Conservation (phyloP, 305 asterid genomes). For the Fraxinus xanthoxyloides region DNA sequence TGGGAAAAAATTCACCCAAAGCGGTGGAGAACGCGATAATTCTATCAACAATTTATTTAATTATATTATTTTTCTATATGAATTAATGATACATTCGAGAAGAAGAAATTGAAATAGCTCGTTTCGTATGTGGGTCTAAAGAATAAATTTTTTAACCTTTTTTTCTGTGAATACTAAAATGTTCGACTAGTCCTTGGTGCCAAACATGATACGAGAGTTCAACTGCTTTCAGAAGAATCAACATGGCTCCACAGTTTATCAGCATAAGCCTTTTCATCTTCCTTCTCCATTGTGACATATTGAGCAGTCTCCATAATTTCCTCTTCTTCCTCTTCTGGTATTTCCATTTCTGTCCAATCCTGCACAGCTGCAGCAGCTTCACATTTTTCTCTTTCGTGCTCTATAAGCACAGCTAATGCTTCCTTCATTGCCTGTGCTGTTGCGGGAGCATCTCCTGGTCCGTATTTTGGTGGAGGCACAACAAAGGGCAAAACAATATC, state of each 20-base stretch:
- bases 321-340: slow-evolving; percentile 53
- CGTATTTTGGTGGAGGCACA: slow-evolving; percentile 77
- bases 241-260: slow-evolving; percentile 73
- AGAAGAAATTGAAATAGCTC: neutral
- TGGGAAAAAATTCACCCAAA: slow-evolving; percentile 52
- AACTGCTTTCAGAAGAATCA: slow-evolving; percentile 32
- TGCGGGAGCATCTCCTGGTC: slow-evolving; percentile 62
- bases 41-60: slow-evolving; percentile 41
- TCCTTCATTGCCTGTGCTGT: slow-evolving; percentile 74
- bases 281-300: slow-evolving; percentile 48
- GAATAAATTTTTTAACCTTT: no score
- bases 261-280: slow-evolving; percentile 82
- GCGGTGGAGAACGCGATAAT: slow-evolving; percentile 68
- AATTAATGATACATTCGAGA: neutral
- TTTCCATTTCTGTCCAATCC: slow-evolving; percentile 43
- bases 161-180: neutral
- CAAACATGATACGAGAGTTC: neutral
- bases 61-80: neutral
- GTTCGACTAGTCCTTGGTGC: neutral
- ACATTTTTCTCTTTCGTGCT: slow-evolving; percentile 31
- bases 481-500: slow-evolving; percentile 73
- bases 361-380: slow-evolving; percentile 27
- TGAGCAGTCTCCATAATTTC: slow-evolving; percentile 39
- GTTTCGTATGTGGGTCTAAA: no score
- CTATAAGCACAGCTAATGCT: slow-evolving; percentile 46